phyloP scores from a whole-genome alignment of 305 asterid species.

The Solanum hybrid region DNA sequence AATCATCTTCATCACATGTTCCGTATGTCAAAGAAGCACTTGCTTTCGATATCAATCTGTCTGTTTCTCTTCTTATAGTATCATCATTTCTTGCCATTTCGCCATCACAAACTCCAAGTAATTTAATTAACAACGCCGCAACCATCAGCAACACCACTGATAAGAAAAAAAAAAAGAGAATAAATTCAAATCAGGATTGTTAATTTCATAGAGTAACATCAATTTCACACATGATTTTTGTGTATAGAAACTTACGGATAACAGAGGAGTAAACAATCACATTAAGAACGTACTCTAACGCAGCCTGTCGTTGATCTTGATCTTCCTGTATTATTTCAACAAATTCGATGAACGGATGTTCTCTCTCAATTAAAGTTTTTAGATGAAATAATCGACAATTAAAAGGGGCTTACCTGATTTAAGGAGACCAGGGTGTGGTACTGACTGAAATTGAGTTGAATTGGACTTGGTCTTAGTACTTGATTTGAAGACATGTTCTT shows the following conservation, averaged over 20 bases:
- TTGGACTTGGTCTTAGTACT: neutral
- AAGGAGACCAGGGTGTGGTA: neutral
- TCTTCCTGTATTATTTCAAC: neutral
- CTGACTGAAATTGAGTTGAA: constrained; percentile 4
- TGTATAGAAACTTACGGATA: constrained; percentile 12
- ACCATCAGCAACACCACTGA: constrained; percentile 37
- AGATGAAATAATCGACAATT: no score
- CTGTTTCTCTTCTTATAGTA: constrained; percentile 11
- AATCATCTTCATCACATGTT: constrained; percentile 26
- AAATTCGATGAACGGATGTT: neutral
- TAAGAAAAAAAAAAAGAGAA: neutral
- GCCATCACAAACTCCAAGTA: constrained; percentile 19
- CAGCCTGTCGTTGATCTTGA: neutral
- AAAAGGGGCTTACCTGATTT: neutral
- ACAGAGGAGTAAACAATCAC: constrained; percentile 17
- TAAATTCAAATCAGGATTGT: neutral
- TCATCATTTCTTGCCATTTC: neutral
- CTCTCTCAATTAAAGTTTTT: neutral
- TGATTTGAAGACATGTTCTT: neutral
- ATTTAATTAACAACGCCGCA: constrained; percentile 28
- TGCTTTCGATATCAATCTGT: constrained; percentile 24
- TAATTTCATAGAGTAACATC: neutral
- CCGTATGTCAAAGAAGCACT: constrained; percentile 27
- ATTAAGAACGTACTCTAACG: constrained; percentile 6
- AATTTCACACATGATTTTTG: neutral